Conservation (phyloP, 2,329 filamentous ascomycete species). For the Orbilia blumenaviensis region DNA sequence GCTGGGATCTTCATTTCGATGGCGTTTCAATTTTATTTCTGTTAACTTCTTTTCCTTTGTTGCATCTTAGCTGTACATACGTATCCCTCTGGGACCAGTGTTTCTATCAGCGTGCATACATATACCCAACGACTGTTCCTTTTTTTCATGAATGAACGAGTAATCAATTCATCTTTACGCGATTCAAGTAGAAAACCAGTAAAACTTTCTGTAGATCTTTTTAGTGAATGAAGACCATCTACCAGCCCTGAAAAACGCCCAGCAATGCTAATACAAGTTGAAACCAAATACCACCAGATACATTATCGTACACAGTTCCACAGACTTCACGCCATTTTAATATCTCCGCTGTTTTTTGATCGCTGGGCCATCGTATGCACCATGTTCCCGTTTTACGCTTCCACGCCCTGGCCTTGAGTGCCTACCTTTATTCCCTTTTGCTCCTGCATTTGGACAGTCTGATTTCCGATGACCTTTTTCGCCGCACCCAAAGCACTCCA, state of each 20-base stretch:
- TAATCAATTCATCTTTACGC: too few species aligned
- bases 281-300: background rate
- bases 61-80: constrained; percentile 29
- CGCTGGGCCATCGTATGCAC: background rate
- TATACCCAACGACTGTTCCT: constrained; percentile 29
- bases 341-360: constrained; percentile 33
- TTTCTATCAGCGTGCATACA: constrained; percentile 32
- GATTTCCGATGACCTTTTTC: constrained; percentile 21
- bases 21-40: constrained; percentile 15
- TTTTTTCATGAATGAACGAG: background rate
- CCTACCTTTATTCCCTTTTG: background rate
- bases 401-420: background rate
- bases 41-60: background rate
- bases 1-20: constrained; percentile 2
- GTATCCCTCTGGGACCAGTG: constrained; percentile 10
- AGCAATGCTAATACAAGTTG: background rate
- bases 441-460: constrained; percentile 17
- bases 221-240: too few species aligned
- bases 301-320: background rate
- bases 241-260: constrained; percentile 9
- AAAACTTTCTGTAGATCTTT: background rate
- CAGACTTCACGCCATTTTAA: background rate
- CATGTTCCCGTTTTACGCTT: constrained; percentile 10
- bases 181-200: too few species aligned
- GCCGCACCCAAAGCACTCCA: constrained; percentile 29